A percentile compares a stretch with the other conserved stretches of the same genome.
Conservation (phyloP, 73 alveolate genomes). For the Paramecium tetraurelia region DNA sequence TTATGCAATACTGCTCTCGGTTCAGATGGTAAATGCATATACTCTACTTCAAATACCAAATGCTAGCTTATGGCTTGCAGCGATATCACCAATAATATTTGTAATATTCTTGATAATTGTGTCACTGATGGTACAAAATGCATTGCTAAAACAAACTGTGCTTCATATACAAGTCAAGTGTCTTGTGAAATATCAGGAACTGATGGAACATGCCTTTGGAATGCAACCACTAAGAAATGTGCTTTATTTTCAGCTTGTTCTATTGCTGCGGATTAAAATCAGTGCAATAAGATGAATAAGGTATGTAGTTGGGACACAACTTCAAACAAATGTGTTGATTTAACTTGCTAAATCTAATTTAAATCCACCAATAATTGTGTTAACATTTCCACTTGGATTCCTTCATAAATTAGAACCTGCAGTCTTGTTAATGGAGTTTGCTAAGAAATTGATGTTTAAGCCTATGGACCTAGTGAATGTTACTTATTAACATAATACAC, state of each 20-base stretch:
- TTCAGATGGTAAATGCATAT: conserved; percentile 4
- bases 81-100: not conserved
- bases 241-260: not conserved
- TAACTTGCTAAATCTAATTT: not conserved
- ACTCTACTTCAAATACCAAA: not conserved
- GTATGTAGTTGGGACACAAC: not conserved
- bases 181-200: not conserved
- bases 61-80: not conserved
- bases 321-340: not conserved
- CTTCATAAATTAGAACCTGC: not conserved
- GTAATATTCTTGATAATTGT: not conserved
- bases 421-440: not conserved
- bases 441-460: not conserved
- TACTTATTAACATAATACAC: not conserved
- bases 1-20: not conserved
- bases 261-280: not conserved
- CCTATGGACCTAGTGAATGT: not conserved
- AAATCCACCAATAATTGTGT: not conserved
- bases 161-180: not conserved
- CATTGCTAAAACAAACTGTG: not conserved
- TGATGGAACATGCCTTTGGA: conserved; percentile 21
- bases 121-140: conserved; percentile 6
- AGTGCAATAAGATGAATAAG: not conserved
- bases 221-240: not conserved
- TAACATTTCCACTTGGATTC: not conserved